Percentiles rank a stretch among this genome's conserved stretches.
These are phyloP conservation scores for Xylaria sp. DNA, from an alignment of 2,329 filamentous ascomycete species.

Conservation along the genomic window DNA sequence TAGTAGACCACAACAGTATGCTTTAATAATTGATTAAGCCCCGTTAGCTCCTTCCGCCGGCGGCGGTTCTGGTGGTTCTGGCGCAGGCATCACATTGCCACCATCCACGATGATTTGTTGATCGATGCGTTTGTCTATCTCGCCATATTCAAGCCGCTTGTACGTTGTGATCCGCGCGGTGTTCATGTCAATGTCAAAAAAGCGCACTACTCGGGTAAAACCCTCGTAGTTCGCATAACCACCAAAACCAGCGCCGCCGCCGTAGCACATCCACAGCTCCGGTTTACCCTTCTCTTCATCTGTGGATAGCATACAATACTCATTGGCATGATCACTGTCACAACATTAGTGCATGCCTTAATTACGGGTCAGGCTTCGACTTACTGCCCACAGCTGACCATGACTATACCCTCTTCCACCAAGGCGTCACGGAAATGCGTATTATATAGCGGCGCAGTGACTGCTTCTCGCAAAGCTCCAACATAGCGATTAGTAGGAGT, in stretches of 20 bases:
- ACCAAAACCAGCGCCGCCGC: constrained; percentile 88
- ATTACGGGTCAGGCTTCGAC: constrained; percentile 48
- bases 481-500: constrained; percentile 67
- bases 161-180: constrained; percentile 89
- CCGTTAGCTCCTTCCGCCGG: constrained; percentile 1
- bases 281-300: constrained; percentile 65
- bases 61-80: constrained; percentile 32
- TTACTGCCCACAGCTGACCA: constrained; percentile 92
- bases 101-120: constrained; percentile 74
- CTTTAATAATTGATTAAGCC: not conserved
- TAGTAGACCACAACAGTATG: not conserved
- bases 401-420: constrained; percentile 83
- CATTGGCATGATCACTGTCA: constrained; percentile 88
- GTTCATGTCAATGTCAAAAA: constrained; percentile 95
- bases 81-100: constrained; percentile 54
- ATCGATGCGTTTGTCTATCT: constrained; percentile 64
- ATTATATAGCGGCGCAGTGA: constrained; percentile 90
- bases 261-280: constrained; percentile 97
- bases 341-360: constrained; percentile 25
- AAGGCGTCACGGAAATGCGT: constrained; percentile 92
- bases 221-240: constrained; percentile 93
- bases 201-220: constrained; percentile 82
- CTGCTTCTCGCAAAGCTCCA: constrained; percentile 81
- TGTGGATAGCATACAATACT: constrained; percentile 84
- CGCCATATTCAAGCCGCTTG: constrained; percentile 82